Conservation (phyloP, 2,329 filamentous ascomycete genomes). For the Gyromitra esculenta region DNA sequence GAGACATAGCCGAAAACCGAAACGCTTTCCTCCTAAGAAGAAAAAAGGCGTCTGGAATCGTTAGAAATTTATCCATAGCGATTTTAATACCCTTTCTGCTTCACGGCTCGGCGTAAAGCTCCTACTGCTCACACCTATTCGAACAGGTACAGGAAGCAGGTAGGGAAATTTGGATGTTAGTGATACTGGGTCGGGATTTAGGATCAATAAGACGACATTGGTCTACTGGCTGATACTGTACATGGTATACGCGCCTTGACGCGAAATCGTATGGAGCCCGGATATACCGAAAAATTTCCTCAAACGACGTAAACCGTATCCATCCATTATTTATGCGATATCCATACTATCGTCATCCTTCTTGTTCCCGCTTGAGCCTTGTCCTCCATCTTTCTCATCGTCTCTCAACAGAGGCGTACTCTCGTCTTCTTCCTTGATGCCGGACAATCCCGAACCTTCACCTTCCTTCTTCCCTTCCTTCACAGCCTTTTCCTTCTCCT, state of each 20-base stretch:
- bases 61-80: constrained; percentile 13
- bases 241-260: constrained; percentile 33
- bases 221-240: constrained; percentile 49
- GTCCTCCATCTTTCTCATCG: constrained; percentile 72
- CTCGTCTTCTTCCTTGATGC: constrained; percentile 82
- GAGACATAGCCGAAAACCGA: constrained; percentile 3
- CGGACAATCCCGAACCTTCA: constrained; percentile 67
- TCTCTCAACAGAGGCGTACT: constrained; percentile 71
- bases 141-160: constrained; percentile 2
- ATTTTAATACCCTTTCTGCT: constrained; percentile 3
- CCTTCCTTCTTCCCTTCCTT: constrained; percentile 71
- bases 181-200: constrained; percentile 19
- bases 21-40: not conserved
- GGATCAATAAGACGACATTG: constrained; percentile 29
- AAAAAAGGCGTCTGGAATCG: not conserved
- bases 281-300: constrained; percentile 35
- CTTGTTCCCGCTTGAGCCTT: constrained; percentile 68
- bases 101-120: not conserved
- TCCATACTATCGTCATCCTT: constrained; percentile 84
- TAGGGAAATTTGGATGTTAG: constrained; percentile 7
- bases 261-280: constrained; percentile 35
- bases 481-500: constrained; percentile 78
- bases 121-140: constrained; percentile 13
- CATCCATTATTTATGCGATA: constrained; percentile 70
- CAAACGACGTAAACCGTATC: constrained; percentile 25